Evolutionary conservation across 164 flowering plant species (phyloP).

Genomic region (Dillenia turbinata): DNA sequence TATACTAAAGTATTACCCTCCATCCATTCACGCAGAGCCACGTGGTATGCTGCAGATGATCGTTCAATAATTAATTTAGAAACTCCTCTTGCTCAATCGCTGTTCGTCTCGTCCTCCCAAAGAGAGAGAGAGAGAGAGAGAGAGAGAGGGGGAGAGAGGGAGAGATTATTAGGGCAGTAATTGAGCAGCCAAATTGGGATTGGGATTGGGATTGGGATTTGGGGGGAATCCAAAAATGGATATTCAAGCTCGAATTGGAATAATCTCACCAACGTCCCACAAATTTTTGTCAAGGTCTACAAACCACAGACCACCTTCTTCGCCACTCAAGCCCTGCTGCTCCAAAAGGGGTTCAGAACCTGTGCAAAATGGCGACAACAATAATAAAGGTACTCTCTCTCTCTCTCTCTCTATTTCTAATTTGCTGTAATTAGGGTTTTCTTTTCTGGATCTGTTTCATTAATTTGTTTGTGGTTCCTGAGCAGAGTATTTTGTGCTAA

Average conservation of each 20-base stretch:
- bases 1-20: too few relatives aligned
- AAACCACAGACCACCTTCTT: constrained; percentile 6
- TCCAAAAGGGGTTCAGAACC: constrained; percentile 22
- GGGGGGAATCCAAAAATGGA: constrained; percentile 18
- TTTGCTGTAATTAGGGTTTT: not conserved
- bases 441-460: not conserved
- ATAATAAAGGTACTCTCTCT: constrained; percentile 2
- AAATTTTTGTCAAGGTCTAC: constrained; percentile 6
- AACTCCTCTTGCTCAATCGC: too few relatives aligned
- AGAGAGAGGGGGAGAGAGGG: not conserved
- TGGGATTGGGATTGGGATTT: not conserved
- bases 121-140: not conserved
- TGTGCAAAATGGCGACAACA: constrained; percentile 17
- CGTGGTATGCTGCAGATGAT: too few relatives aligned
- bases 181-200: not conserved
- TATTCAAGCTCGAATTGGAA: constrained; percentile 26
- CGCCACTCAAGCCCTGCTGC: constrained; percentile 16
- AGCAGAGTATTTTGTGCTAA: too few relatives aligned
- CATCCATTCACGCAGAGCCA: too few relatives aligned
- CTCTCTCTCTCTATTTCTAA: not conserved
- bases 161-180: not conserved
- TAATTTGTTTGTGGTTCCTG: not conserved
- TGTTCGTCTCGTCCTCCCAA: not conserved
- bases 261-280: constrained; percentile 10
- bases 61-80: too few relatives aligned